phyloP scores from a whole-genome alignment of 495 filamentous ascomycete genomes.

The Sphaerosporella brunnea region DNA sequence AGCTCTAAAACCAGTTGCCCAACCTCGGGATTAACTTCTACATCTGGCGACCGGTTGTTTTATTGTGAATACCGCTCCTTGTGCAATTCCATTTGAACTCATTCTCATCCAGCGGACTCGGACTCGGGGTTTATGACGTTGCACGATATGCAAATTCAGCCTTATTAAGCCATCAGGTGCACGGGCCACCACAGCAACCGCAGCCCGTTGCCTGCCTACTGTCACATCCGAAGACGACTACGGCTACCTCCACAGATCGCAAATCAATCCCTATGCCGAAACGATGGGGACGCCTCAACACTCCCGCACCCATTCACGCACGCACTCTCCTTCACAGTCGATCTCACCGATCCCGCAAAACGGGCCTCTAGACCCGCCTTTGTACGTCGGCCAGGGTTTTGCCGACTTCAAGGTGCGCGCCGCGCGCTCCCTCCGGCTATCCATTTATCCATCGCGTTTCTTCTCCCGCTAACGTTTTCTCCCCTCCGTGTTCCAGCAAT shows the following conservation, averaged over 20 bases:
- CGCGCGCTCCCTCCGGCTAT: neutral
- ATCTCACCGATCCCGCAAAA: neutral
- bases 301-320: neutral
- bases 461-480: neutral
- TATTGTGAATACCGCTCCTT: too few relatives aligned
- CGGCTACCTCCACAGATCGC: neutral
- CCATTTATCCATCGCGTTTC: neutral
- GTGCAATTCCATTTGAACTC: too few relatives aligned
- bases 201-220: too few relatives aligned
- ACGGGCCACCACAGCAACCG: too few relatives aligned
- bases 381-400: constrained; percentile 3
- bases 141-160: too few relatives aligned
- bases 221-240: neutral
- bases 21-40: too few relatives aligned
- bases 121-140: too few relatives aligned
- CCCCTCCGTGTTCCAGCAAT: too few relatives aligned
- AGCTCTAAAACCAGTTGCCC: too few relatives aligned
- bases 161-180: constrained; percentile 3
- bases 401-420: constrained; percentile 2
- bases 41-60: too few relatives aligned
- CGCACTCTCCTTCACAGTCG: neutral
- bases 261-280: neutral
- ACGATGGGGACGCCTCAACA: constrained; percentile 1
- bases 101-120: too few relatives aligned
- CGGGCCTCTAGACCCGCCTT: neutral